Evolutionary conservation across 768 basidiomycete genomes (phyloP).

Genomic region (Rickenella mellea): DNA sequence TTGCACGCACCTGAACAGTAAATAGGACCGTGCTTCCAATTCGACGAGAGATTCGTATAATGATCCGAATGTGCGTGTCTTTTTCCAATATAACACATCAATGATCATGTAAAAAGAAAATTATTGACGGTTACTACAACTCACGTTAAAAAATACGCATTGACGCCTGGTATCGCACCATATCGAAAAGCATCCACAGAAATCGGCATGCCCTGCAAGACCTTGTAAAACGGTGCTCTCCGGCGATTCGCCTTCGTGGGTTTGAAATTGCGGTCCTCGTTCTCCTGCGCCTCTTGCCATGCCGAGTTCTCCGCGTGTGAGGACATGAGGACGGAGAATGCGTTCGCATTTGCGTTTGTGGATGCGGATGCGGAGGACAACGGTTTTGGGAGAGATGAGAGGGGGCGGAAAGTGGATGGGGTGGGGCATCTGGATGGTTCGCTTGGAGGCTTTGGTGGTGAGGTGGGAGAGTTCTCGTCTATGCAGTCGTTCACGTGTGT

Average conservation of each 20-base stretch:
- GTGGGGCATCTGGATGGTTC: constrained; percentile 5
- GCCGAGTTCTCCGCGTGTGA: constrained; percentile 69
- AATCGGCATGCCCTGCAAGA: constrained; percentile 93
- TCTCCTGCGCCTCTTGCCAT: constrained; percentile 72
- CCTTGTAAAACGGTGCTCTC: constrained; percentile 92
- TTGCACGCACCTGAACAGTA: constrained; percentile 67
- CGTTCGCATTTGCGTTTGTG: constrained; percentile 23
- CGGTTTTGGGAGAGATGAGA: constrained; percentile 12
- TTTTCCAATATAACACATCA: constrained; percentile 8
- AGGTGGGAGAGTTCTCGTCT: constrained; percentile 19
- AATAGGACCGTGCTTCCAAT: constrained; percentile 87
- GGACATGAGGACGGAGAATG: constrained; percentile 87
- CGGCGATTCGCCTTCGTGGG: constrained; percentile 44
- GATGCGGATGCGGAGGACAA: constrained; percentile 9
- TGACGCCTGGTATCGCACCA: constrained; percentile 81
- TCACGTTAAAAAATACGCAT: constrained; percentile 87
- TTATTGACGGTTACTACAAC: constrained; percentile 13
- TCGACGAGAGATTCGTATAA: constrained; percentile 83
- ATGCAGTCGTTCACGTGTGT: constrained; percentile 52
- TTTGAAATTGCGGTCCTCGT: constrained; percentile 38
- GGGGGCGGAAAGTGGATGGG: constrained; percentile 14
- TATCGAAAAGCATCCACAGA: constrained; percentile 97
- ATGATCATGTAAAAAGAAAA: not conserved
- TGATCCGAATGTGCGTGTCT: constrained; percentile 98
- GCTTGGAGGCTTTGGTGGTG: not conserved